Percentiles rank a stretch among this genome's conserved stretches.
Evolutionary conservation across 75 land plant genomes (phyloP).

Genomic region (Cupressus sempervirens): DNA sequence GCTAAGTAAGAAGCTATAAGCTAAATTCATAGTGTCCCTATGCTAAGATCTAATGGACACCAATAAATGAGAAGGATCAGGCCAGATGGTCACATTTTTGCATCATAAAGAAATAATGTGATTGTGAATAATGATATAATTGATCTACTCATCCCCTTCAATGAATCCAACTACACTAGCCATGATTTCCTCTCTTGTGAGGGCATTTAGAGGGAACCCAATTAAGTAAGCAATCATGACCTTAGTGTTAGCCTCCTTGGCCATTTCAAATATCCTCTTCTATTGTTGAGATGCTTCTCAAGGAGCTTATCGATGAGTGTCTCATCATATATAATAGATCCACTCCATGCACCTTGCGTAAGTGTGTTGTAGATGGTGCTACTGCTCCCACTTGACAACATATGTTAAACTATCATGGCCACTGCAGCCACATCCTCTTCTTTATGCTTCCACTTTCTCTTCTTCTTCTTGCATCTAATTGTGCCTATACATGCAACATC

Average conservation of each 20-base stretch:
- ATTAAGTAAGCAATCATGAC: slow-evolving; percentile 69
- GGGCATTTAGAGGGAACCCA: slow-evolving; percentile 80
- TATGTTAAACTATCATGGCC: slow-evolving; percentile 18
- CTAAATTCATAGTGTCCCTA: slow-evolving; percentile 45
- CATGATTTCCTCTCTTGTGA: slow-evolving; percentile 90
- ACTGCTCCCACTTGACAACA: slow-evolving; percentile 5
- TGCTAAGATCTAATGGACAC: slow-evolving; percentile 50
- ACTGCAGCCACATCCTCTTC: background rate
- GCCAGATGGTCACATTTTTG: slow-evolving; percentile 60
- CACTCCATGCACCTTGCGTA: slow-evolving; percentile 20
- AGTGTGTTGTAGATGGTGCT: slow-evolving; percentile 12
- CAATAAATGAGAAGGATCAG: slow-evolving; percentile 49
- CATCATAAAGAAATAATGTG: slow-evolving; percentile 79
- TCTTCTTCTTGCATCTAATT: slow-evolving; percentile 6
- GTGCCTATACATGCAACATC: background rate
- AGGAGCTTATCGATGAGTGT: background rate
- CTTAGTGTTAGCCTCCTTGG: slow-evolving; percentile 71
- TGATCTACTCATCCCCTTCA: slow-evolving; percentile 83
- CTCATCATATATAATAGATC: background rate
- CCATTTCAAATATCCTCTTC: slow-evolving; percentile 64
- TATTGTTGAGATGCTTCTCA: slow-evolving; percentile 19
- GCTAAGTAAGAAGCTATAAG: slow-evolving; percentile 53
- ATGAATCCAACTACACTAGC: slow-evolving; percentile 55
- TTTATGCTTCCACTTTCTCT: slow-evolving; percentile 27
- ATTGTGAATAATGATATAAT: slow-evolving; percentile 83